These are phyloP conservation scores for Rhynchospora tenuis DNA, from an alignment of 176 grass and related monocot species.

Conservation along the genomic window DNA sequence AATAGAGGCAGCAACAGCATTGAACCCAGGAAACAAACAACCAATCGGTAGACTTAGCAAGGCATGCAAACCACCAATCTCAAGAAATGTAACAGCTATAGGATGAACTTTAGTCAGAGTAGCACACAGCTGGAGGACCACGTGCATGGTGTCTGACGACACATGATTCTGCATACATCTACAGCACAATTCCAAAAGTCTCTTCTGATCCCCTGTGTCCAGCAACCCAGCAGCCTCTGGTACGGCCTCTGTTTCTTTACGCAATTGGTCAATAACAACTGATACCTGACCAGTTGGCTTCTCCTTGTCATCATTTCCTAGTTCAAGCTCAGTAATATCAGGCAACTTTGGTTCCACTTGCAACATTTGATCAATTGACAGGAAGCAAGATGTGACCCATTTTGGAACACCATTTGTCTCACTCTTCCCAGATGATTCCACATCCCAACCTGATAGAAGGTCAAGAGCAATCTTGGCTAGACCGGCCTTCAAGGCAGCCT, in stretches of 20 bases:
- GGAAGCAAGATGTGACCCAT: constrained; percentile 92
- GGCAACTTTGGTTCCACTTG: constrained; percentile 83
- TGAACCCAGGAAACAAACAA: constrained; percentile 97
- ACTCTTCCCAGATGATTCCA: constrained; percentile 31
- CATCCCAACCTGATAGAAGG: constrained; percentile 66
- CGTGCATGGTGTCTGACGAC: constrained; percentile 82
- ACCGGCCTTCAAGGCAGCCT: constrained; percentile 64
- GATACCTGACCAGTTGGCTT: constrained; percentile 34
- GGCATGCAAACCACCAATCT: constrained; percentile 63
- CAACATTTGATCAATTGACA: constrained; percentile 91
- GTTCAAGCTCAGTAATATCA: constrained; percentile 63
- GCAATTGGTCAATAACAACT: constrained; percentile 65
- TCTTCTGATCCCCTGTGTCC: constrained; percentile 63
- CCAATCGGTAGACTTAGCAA: constrained; percentile 66
- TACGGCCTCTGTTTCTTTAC: constrained; percentile 46
- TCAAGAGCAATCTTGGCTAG: constrained; percentile 76
- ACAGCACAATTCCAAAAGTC: constrained; percentile 82
- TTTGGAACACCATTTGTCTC: constrained; percentile 57
- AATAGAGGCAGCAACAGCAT: constrained; percentile 77
- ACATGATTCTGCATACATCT: constrained; percentile 73
- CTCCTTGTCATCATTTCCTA: constrained; percentile 61
- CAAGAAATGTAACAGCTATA: constrained; percentile 73
- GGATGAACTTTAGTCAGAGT: constrained; percentile 81
- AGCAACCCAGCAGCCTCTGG: constrained; percentile 42
- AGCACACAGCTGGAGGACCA: constrained; percentile 85